Base-by-base conservation (phyloP, 768 basidiomycete species). In the Boletus edulis region DNA sequence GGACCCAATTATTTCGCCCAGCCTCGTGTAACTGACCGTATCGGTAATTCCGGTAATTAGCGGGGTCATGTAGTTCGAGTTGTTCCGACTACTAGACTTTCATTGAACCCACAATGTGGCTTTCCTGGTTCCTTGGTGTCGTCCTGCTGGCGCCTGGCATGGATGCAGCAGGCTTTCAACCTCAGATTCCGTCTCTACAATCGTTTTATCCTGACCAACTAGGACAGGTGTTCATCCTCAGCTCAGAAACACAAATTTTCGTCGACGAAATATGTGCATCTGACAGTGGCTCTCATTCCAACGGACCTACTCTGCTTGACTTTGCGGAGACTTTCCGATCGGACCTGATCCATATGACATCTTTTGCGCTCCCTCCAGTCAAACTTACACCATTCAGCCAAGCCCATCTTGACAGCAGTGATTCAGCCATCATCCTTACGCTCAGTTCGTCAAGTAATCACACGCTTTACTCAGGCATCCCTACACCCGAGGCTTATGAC, bases 401-500 rank as follows among this genome's bases (percentile, higher is more conserved):
- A 45, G n/a, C 39, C 10, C 17, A 40, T 18, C 15, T 37, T 39
- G 35, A 52, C 18, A 2, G 13, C 13, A 10, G 24, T 29, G 18
- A 42, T 41, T 56, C 72, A 1, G 52, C 53, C 13, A 70, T 77
- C 29, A 59, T 71, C 49, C 62, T 78, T 38, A 71, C 69, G 3
- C 61, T 77, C 11, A 57, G 49, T 29, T 34, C 65, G 3, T 54
- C 63, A 1, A 34, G 46, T 32, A 62, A 70, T 32, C 71, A 72
- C 52, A 67, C 59, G 0, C 67, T 74, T 24, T 75, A 71, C 63
- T 77, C 72, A 38, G 77, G 75, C 8, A 24, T 52, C 17, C 32
- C 69, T 3, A 75, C 76, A 1, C 67, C 57, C 3, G 76, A 78
- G 54, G 76, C 72, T 2, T 78, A 78, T 49, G 68, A 74, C 41